phyloP scores from a whole-genome alignment of 1,284 basidiomycete genomes.

The Agaricales sp. region DNA sequence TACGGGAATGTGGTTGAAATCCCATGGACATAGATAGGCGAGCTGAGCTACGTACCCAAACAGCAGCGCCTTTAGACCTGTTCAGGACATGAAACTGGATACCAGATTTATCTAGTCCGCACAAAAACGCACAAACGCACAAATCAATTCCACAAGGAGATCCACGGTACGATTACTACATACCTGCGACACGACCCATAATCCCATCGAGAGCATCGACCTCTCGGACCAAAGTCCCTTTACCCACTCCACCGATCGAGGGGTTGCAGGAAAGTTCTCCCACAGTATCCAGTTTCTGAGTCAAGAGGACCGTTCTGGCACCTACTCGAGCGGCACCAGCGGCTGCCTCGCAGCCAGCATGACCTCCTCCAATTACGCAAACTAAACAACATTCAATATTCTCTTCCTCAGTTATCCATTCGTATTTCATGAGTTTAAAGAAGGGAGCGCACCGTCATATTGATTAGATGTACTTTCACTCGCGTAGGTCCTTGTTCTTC shows the following conservation, averaged over 20 bases:
- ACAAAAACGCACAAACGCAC: not conserved
- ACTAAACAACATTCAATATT: conserved; percentile 30
- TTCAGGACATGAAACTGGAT: conserved; percentile 86
- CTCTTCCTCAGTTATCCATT: not conserved
- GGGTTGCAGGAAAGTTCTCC: conserved; percentile 91
- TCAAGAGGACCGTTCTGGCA: conserved; percentile 71
- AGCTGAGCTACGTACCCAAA: conserved; percentile 49
- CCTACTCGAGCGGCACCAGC: conserved; percentile 77
- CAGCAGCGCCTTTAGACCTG: conserved; percentile 77
- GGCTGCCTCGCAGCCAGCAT: conserved; percentile 88
- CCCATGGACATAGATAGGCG: not conserved
- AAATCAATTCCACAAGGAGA: not conserved
- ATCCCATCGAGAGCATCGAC: conserved; percentile 83
- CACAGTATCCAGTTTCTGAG: conserved; percentile 70
- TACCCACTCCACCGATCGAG: conserved; percentile 81
- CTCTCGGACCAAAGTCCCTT: conserved; percentile 82
- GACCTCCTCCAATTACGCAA: conserved; percentile 84
- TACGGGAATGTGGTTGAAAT: not conserved
- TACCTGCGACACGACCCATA: conserved; percentile 68
- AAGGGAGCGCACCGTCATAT: not conserved
- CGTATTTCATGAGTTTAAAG: too few relatives aligned
- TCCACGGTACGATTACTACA: conserved; percentile 12
- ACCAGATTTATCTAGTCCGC: conserved; percentile 65
- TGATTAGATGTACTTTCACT: not conserved
- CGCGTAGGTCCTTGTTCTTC: not conserved